Evolutionary conservation across 495 filamentous ascomycete genomes (phyloP).

Genomic region (Neurospora sp.): DNA sequence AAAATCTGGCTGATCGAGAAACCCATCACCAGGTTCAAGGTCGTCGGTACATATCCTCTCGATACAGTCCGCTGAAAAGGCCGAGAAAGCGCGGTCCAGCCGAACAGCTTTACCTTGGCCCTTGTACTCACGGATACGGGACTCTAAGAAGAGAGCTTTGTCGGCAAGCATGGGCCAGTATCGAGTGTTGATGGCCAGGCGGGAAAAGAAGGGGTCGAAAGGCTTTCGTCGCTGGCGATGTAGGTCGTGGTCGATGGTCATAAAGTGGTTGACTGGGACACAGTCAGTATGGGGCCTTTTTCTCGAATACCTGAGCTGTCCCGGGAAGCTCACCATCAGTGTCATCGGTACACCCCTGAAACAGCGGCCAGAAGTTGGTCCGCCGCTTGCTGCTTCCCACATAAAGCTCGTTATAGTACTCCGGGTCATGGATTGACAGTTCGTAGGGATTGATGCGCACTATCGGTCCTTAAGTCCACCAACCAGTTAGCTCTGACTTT

Average conservation of each 20-base stretch:
- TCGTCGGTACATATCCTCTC: slow-evolving; percentile 4
- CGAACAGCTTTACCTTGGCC: slow-evolving; percentile 10
- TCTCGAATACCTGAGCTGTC: neutral
- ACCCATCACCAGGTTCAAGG: neutral
- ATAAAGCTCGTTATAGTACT: slow-evolving; percentile 29
- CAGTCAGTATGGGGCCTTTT: neutral
- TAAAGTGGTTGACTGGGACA: slow-evolving; percentile 1
- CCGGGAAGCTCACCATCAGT: neutral
- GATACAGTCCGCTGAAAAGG: slow-evolving; percentile 4
- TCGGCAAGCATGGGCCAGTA: slow-evolving; percentile 8
- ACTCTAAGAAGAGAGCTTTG: neutral
- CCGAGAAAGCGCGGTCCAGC: slow-evolving; percentile 21
- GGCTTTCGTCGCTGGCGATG: slow-evolving; percentile 10
- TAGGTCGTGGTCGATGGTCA: slow-evolving; percentile 11
- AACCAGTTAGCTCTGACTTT: neutral
- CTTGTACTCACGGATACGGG: neutral
- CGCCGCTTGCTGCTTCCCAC: slow-evolving; percentile 4
- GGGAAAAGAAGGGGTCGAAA: slow-evolving; percentile 13
- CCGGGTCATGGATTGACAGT: slow-evolving; percentile 36
- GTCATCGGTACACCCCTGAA: neutral
- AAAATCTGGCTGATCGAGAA: slow-evolving; percentile 5
- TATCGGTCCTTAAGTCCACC: slow-evolving; percentile 28
- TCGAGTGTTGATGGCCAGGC: slow-evolving; percentile 1
- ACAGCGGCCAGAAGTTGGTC: neutral
- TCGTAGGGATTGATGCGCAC: slow-evolving; percentile 42